Evolutionary conservation across 202 grass and related monocot genomes (phyloP), one percentile per base, ranked within the genome.

Genomic region (Elaeis oleifera): DNA sequence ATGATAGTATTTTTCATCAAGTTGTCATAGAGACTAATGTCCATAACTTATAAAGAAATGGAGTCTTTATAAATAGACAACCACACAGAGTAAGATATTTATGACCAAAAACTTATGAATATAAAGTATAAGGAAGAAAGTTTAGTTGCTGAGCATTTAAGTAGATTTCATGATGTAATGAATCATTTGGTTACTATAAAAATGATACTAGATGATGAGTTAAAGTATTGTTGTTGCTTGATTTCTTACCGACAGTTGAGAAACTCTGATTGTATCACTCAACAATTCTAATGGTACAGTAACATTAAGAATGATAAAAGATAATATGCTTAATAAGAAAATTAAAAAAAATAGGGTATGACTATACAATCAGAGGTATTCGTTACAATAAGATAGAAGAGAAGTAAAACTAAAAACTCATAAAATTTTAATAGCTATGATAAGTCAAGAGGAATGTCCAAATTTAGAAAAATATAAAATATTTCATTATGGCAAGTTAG

Each of bases 1-100:
- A 64, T 49, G 61, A 66, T 54, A 65, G 20, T 49, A 51, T 58
- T 16, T 75, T 66, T 54, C 61, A 65, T 21, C 72, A 75, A 19
- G 61, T 75, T 15, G 24, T 61, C 3, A 44, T 4, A 5, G 26
- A 75, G 27, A 66, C 1, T 2, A 24, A 24, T 25, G 61, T 51
- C 44, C 50, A 75, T 18, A n/a, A 14, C 4, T 29, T 56, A 24
- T 64, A 49, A 58, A 64, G 63, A 61, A 20, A 11, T 72, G 7
- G 5, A 28, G 25, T 23, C 25, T 36, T 1, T 72, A 17, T 61
- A 16, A 62, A 18, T 5, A 27, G 9, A 72, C 53, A 11, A 72
- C 56, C 0, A 5, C 31, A 16, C 1, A 31, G 8, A 71, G 59
- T 3, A 71, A 57, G 15, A n/a, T 25, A 4, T 71, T 58, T 16